Percentiles rank a stretch among this genome's conserved stretches.
phyloP scores from a whole-genome alignment of 192 early-diverging fungal species.

The Phlyctochytrium bullatum region DNA sequence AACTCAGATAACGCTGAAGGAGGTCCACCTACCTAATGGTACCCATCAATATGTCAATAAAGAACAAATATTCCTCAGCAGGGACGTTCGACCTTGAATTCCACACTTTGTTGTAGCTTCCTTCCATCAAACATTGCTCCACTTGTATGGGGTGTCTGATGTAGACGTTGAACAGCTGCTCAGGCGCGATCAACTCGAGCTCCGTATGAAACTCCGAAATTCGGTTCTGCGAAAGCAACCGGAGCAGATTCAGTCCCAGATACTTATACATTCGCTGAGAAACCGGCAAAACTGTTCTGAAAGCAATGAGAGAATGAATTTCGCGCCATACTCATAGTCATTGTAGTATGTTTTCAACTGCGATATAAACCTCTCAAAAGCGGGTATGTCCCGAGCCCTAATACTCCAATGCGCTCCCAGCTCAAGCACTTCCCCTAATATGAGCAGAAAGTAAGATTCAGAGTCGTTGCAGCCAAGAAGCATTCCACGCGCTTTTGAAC shows the following conservation, averaged over 20 bases:
- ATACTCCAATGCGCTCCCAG: conserved; percentile 87
- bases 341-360: conserved; percentile 89
- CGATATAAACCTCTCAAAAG: conserved; percentile 94
- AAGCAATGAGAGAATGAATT: conserved; percentile 11
- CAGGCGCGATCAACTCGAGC: conserved; percentile 83
- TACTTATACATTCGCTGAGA: conserved; percentile 86
- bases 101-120: conserved; percentile 97
- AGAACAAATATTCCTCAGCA: conserved; percentile 87
- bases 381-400: conserved; percentile 79
- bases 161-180: conserved; percentile 77
- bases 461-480: too few species aligned
- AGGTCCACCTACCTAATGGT: conserved; percentile 67
- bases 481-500: too few species aligned
- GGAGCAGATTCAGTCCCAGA: conserved; percentile 89
- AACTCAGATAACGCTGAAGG: conserved; percentile 23
- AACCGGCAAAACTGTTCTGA: conserved; percentile 54
- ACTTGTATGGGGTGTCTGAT: conserved; percentile 91
- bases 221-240: conserved; percentile 88
- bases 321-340: conserved; percentile 61
- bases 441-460: neutral
- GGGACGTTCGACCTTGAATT: conserved; percentile 84
- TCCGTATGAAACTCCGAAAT: conserved; percentile 99
- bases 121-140: conserved; percentile 98
- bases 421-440: conserved; percentile 79
- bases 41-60: conserved; percentile 89